Conservation (phyloP, 768 basidiomycete species). For the Coprinopsis cinerea region DNA sequence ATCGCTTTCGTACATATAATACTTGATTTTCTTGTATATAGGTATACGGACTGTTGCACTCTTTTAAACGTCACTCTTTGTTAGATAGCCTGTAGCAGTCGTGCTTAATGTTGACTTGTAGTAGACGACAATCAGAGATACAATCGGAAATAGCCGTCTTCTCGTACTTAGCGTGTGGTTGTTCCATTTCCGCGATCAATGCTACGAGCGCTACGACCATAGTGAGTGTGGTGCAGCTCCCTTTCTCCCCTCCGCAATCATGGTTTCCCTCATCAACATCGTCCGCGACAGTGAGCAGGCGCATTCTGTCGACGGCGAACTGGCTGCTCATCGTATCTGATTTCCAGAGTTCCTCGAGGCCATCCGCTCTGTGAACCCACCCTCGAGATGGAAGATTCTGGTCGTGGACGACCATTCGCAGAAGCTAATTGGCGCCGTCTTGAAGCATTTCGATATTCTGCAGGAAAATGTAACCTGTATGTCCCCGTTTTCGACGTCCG, state of each 20-base stretch:
- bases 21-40: too few species aligned
- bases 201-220: not conserved
- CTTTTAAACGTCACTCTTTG: too few species aligned
- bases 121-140: too few species aligned
- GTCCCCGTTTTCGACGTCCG: conserved; percentile 23
- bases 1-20: too few species aligned
- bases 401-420: conserved; percentile 94
- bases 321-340: conserved; percentile 3
- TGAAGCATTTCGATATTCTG: conserved; percentile 91
- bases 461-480: conserved; percentile 94
- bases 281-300: conserved; percentile 36
- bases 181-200: conserved; percentile 4
- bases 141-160: not conserved
- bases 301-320: not conserved
- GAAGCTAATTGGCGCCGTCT: conserved; percentile 72
- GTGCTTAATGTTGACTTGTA: too few species aligned
- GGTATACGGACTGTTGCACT: not conserved
- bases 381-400: conserved; percentile 92
- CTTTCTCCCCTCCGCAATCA: conserved; percentile 13
- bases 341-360: conserved; percentile 76
- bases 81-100: too few species aligned
- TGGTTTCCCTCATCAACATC: conserved; percentile 38
- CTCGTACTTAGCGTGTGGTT: not conserved
- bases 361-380: conserved; percentile 81
- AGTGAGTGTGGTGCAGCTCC: too few species aligned